Evolutionary conservation across 2,329 filamentous ascomycete genomes (phyloP).

Genomic region (Ophiostoma sp.): DNA sequence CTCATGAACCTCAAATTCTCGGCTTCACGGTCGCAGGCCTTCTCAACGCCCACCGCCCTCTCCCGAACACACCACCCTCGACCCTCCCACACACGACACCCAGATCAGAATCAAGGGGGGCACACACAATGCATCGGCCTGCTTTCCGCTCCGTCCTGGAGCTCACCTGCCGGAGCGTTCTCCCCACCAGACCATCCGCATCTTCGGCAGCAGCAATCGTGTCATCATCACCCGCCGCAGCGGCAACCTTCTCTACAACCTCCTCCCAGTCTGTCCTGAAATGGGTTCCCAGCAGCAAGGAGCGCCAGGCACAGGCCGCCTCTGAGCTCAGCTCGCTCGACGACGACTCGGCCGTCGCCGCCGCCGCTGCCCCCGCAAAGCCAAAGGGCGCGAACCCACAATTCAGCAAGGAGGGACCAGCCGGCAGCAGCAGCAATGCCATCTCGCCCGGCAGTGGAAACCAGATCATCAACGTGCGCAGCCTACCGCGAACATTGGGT

Average conservation of each 20-base stretch:
- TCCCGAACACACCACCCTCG: background rate
- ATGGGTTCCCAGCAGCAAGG: slow-evolving; percentile 21
- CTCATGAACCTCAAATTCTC: slow-evolving; percentile 3
- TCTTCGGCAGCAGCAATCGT: background rate
- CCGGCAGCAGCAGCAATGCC: too few relatives aligned
- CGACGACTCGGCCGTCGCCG: background rate
- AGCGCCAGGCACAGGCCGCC: slow-evolving; percentile 28
- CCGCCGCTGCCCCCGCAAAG: background rate
- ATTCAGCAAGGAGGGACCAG: background rate
- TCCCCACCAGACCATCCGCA: background rate
- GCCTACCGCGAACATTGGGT: slow-evolving; percentile 24
- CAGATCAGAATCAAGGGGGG: background rate
- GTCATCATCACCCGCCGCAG: slow-evolving; percentile 1
- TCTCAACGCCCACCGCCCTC: background rate
- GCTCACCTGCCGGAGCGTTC: background rate
- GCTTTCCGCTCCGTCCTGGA: slow-evolving; percentile 24
- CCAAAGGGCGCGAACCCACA: slow-evolving; percentile 18
- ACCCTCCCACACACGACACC: background rate
- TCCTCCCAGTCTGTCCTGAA: slow-evolving; percentile 23
- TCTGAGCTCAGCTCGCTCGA: slow-evolving; percentile 27
- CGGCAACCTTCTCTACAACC: slow-evolving; percentile 24
- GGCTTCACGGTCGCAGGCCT: background rate
- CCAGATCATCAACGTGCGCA: slow-evolving; percentile 32
- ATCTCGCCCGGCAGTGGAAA: background rate
- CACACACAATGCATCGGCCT: slow-evolving; percentile 25